Evolutionary conservation across 2,329 filamentous ascomycete species (phyloP).

Genomic region (Fusarium phyllophilum): DNA sequence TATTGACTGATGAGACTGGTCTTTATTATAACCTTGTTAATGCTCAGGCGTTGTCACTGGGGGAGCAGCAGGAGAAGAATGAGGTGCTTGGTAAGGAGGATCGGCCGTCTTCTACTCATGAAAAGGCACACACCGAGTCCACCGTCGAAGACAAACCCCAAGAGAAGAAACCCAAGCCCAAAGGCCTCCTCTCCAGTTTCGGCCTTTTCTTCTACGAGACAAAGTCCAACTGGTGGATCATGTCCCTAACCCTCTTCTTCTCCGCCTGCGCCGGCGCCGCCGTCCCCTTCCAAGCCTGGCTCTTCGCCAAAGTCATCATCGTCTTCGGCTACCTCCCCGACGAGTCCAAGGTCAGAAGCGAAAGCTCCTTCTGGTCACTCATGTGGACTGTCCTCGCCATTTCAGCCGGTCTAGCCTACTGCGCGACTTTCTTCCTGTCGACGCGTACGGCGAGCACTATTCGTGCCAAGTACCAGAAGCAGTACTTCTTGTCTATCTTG

Average conservation of each 20-base stretch:
- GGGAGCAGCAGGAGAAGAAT: conserved; percentile 47
- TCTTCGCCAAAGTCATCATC: conserved; percentile 64
- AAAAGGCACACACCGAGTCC: background rate
- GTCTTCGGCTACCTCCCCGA: conserved; percentile 51
- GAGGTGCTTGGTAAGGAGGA: background rate
- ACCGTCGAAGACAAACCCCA: background rate
- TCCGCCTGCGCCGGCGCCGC: conserved; percentile 57
- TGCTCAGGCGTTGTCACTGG: conserved; percentile 67
- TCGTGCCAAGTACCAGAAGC: conserved; percentile 63
- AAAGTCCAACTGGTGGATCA: background rate
- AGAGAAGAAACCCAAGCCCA: background rate
- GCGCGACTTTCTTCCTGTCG: background rate
- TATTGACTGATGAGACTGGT: conserved; percentile 68
- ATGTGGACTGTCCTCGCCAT: conserved; percentile 5
- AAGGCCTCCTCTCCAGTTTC: conserved; percentile 55
- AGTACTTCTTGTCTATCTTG: conserved; percentile 69
- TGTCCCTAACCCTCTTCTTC: conserved; percentile 36
- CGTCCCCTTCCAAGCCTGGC: conserved; percentile 62
- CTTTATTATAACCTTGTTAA: conserved; percentile 75
- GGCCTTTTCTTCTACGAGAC: conserved; percentile 64
- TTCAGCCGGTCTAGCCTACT: background rate
- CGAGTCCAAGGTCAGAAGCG: background rate
- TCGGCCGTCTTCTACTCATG: background rate
- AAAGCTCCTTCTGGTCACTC: conserved; percentile 1
- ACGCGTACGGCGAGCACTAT: background rate